phyloP scores from a whole-genome alignment of 257 asterid genomes.

The Nicotiana noctiflora region DNA sequence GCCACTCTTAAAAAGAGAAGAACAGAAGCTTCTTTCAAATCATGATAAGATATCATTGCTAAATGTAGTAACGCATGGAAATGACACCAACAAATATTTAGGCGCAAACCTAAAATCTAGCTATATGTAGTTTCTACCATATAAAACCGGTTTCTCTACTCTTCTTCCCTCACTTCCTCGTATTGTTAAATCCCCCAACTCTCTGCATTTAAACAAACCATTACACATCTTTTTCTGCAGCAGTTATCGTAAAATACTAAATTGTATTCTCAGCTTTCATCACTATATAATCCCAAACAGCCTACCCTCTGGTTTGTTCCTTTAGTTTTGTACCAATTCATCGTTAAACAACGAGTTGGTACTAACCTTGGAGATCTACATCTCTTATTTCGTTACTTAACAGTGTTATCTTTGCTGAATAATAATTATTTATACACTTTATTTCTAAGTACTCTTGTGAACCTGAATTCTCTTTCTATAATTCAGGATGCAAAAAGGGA shows the following conservation, averaged over 20 bases:
- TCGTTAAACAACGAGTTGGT: background rate
- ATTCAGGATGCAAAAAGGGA: conserved; percentile 43
- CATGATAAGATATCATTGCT: background rate
- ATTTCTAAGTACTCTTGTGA: background rate
- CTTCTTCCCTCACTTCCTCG: background rate
- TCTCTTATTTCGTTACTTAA: background rate
- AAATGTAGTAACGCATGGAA: background rate
- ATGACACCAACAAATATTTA: background rate
- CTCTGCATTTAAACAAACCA: background rate
- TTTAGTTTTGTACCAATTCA: background rate
- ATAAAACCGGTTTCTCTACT: background rate
- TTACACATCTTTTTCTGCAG: background rate
- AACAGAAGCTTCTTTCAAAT: background rate
- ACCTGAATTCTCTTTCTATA: background rate
- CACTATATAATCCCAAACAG: background rate
- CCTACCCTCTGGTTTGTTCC: background rate
- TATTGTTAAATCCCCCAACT: background rate
- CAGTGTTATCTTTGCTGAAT: background rate
- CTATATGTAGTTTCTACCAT: background rate
- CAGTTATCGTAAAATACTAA: background rate
- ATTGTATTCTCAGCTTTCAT: background rate
- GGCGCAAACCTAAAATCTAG: background rate
- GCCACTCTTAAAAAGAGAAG: background rate
- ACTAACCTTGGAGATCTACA: background rate
- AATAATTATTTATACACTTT: background rate